Evolutionary conservation across 2,329 filamentous ascomycete genomes (phyloP).

Genomic region (Apiospora arundinis): DNA sequence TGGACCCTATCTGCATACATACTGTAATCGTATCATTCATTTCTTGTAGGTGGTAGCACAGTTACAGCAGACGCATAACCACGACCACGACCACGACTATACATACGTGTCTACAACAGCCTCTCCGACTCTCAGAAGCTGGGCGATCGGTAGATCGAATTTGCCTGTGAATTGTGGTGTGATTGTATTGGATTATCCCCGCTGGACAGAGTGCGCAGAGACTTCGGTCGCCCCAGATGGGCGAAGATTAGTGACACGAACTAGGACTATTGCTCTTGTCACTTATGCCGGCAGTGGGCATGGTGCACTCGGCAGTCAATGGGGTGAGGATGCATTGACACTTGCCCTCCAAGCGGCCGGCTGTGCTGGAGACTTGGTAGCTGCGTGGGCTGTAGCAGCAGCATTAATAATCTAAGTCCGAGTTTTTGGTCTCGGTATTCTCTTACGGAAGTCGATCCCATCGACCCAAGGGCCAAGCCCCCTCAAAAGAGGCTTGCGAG

Average conservation of each 20-base stretch:
- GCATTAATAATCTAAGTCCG: background rate
- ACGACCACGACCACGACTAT: too few relatives aligned
- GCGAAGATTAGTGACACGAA: conserved; percentile 10
- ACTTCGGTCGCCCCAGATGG: background rate
- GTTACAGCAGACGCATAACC: background rate
- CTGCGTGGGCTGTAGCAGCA: background rate
- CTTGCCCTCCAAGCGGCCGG: background rate
- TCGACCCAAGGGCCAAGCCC: background rate
- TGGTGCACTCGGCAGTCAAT: conserved; percentile 10
- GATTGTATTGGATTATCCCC: background rate
- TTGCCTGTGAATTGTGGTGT: background rate
- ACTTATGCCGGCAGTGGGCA: conserved; percentile 8
- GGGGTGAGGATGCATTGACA: conserved; percentile 1
- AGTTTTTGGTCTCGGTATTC: background rate
- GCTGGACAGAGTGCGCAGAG: background rate
- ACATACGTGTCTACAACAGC: background rate
- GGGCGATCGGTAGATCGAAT: conserved; percentile 4
- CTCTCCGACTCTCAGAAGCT: background rate
- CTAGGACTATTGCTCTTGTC: conserved; percentile 1
- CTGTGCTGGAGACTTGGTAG: background rate
- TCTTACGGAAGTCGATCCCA: background rate
- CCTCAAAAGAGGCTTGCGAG: too few relatives aligned
- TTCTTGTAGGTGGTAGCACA: background rate
- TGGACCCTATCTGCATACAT: too few relatives aligned
- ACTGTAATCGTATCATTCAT: too few relatives aligned